Base-by-base conservation (phyloP, 2,329 filamentous ascomycete species). In the Ilyonectria mors-panacis region DNA sequence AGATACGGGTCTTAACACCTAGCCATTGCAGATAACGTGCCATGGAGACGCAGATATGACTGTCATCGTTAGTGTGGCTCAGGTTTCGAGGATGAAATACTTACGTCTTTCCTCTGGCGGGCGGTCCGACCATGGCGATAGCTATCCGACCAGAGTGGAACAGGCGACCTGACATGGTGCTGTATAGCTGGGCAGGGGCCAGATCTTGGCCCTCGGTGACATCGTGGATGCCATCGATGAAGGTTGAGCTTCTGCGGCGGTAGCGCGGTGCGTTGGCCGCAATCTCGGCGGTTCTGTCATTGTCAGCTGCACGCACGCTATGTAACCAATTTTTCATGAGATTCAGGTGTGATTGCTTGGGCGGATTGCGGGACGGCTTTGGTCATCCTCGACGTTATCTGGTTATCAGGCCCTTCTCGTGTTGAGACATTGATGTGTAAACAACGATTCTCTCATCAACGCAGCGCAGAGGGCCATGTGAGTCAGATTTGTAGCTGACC, bases 111-210 rank as follows among this genome's bases (percentile, higher is more conserved):
- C 96, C 96, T 77, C 96, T 91, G 44, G 96, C 96, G 47, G 96
- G 96, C 33, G 98, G 89, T 26, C 96, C 96, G 73, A 98, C 96
- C 79, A 97, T 98, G 71, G 96, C 95, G 75, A 99, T 98, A 54
- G 95, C 95, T 79, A 99, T 99, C 65, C 95, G 91, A 54, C 96
- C 96, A 23, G 96, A 98, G 81, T 99, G 96, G 80, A 99, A 99
- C 33, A 99, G 90, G 47, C 96, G 91, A 55, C 96, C 96, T 54
- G 95, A 98, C 88, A 98, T 97, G 59, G 96, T 99, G 81, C 94
- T 98, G 85, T 99, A 99, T 51, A 99, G 88, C 84, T 99, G 96
- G 73, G 96, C 96, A 33, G 96, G 96, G 6, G 96, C 96, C 88
- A 97, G 89, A 74, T 95, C 85, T 70, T 85, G 83, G 76, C 94